Evolutionary conservation across 1,139 yeast species (phyloP).

Genomic region (Blastobotrys apis): DNA sequence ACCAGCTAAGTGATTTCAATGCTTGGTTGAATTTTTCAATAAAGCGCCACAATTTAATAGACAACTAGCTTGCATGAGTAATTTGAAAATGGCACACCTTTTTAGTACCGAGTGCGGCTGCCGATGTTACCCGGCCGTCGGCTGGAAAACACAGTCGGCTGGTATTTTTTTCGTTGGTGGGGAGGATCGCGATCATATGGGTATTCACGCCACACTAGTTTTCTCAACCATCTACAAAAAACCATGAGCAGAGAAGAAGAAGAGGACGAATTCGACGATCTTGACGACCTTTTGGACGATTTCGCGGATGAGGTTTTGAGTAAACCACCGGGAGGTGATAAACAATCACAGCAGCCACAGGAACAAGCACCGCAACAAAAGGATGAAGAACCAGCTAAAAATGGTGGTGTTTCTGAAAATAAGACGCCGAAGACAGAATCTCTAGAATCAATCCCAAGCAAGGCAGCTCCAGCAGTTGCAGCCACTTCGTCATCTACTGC

Average conservation of each 20-base stretch:
- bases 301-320: conserved; percentile 66
- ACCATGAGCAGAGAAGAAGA: conserved; percentile 17
- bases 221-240: background rate
- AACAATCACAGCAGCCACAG: conserved; percentile 1
- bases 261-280: conserved; percentile 40
- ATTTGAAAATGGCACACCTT: no score
- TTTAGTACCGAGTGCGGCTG: no score
- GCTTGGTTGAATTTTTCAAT: no score
- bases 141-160: no score
- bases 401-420: background rate
- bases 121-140: no score
- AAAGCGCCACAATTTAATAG: no score
- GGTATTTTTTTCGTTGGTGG: no score
- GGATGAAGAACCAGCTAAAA: background rate
- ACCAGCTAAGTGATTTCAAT: no score
- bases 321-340: conserved; percentile 55
- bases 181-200: no score
- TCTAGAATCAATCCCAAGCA: background rate
- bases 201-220: background rate
- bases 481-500: conserved; percentile 6
- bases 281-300: conserved; percentile 41
- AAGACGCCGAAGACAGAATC: background rate
- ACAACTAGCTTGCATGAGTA: no score
- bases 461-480: conserved; percentile 3
- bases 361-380: background rate